Conservation (phyloP, 371 early-diverging fungal genomes). For the Mucor plumbeus region DNA sequence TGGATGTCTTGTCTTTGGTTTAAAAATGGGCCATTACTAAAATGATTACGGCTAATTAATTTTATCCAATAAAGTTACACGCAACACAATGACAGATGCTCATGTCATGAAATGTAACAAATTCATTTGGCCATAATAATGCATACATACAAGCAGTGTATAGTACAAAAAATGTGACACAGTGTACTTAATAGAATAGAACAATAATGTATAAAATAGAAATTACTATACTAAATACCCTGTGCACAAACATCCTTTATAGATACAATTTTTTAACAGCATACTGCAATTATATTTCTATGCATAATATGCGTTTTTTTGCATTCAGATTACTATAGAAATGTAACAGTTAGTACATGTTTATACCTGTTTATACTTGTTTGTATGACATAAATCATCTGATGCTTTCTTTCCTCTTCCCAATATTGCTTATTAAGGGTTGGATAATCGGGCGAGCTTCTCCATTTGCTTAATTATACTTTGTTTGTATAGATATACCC, state of each 20-base stretch:
- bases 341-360: too few relatives aligned
- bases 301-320: too few relatives aligned
- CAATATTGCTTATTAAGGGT: not conserved
- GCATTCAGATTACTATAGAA: too few relatives aligned
- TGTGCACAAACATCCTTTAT: too few relatives aligned
- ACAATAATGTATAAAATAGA: not conserved
- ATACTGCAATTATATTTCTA: too few relatives aligned
- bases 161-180: not conserved
- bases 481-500: not conserved
- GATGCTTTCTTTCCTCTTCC: not conserved
- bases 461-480: not conserved
- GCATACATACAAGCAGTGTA: not conserved
- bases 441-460: not conserved
- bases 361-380: not conserved
- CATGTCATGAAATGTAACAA: not conserved
- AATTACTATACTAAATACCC: too few relatives aligned
- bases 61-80: too few relatives aligned
- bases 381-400: not conserved
- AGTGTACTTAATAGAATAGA: not conserved
- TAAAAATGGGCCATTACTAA: too few relatives aligned
- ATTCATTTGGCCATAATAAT: not conserved
- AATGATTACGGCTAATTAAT: too few relatives aligned
- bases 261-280: too few relatives aligned
- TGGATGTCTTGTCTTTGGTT: too few relatives aligned
- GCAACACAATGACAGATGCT: not conserved